Conservation (phyloP, 169 alveolate genomes). For the Eimeria sp. region DNA sequence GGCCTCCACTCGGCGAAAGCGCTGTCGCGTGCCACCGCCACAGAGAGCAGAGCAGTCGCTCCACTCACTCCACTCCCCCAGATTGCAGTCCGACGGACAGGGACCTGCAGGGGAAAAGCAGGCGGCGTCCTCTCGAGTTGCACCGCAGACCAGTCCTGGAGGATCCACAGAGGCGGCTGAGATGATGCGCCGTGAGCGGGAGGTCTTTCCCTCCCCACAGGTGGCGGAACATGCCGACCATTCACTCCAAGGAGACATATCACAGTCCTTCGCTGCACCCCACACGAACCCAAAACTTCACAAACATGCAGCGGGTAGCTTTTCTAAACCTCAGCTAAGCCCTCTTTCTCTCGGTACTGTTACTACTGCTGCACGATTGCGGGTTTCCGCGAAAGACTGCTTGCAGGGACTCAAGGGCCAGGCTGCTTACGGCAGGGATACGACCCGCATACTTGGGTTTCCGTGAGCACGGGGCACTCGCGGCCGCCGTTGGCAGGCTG, state of each 20-base stretch:
- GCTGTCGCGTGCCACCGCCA: constrained; percentile 78
- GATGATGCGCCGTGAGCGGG: constrained; percentile 76
- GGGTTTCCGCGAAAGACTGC: not conserved
- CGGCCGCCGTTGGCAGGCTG: constrained; percentile 76
- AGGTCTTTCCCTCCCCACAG: constrained; percentile 84
- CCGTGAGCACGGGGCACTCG: constrained; percentile 73
- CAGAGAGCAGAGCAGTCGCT: constrained; percentile 86
- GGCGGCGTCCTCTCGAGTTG: constrained; percentile 35
- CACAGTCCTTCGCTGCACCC: constrained; percentile 85
- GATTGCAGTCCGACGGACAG: constrained; percentile 85
- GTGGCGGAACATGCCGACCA: constrained; percentile 86
- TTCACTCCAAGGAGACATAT: constrained; percentile 85
- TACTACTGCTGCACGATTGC: not conserved
- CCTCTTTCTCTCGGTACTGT: not conserved
- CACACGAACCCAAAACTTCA: not conserved
- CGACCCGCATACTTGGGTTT: constrained; percentile 80
- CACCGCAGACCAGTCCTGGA: constrained; percentile 82
- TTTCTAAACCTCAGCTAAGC: no score
- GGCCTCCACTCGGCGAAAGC: constrained; percentile 59
- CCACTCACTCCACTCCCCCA: constrained; percentile 88
- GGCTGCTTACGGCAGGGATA: constrained; percentile 79
- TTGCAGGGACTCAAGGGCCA: not conserved
- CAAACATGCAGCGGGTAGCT: no score
- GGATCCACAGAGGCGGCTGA: constrained; percentile 81
- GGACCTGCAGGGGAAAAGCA: constrained; percentile 74